These are phyloP conservation scores for Firmiana major DNA, from an alignment of 345 rosid genomes.

Conservation along the genomic window DNA sequence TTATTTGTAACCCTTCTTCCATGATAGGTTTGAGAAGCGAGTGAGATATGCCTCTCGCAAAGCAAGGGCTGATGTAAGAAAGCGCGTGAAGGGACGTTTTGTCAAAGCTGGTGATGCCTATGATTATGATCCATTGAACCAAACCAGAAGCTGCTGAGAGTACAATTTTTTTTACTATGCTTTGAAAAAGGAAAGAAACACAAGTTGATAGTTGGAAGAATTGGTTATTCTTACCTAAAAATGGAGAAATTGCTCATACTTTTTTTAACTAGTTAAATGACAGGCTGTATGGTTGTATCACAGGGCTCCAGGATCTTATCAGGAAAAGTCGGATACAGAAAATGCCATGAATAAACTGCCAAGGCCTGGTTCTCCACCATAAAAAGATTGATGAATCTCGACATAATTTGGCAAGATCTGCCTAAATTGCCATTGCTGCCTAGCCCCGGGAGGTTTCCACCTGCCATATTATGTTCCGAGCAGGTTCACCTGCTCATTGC, in stretches of 20 bases:
- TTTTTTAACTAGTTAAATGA: constrained; percentile 23
- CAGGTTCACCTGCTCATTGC: constrained; percentile 12
- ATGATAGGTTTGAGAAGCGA: constrained; percentile 79
- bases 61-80: constrained; percentile 97
- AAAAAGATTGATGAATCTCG: constrained; percentile 13
- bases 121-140: constrained; percentile 84
- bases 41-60: constrained; percentile 97
- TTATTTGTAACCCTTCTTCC: neutral
- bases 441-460: neutral
- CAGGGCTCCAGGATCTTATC: constrained; percentile 21
- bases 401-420: constrained; percentile 14
- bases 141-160: constrained; percentile 79
- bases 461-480: neutral
- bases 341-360: constrained; percentile 29
- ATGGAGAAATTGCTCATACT: constrained; percentile 13
- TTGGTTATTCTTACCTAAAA: constrained; percentile 20
- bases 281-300: constrained; percentile 28
- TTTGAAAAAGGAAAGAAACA: constrained; percentile 27
- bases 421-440: neutral
- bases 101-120: constrained; percentile 95
- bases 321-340: constrained; percentile 15
- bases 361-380: constrained; percentile 15
- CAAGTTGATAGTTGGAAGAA: constrained; percentile 20
- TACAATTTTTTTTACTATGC: constrained; percentile 27
- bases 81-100: constrained; percentile 92